These are phyloP conservation scores for Perkinsus marinus DNA, from an alignment of 169 alveolate genomes.

Conservation along the genomic window DNA sequence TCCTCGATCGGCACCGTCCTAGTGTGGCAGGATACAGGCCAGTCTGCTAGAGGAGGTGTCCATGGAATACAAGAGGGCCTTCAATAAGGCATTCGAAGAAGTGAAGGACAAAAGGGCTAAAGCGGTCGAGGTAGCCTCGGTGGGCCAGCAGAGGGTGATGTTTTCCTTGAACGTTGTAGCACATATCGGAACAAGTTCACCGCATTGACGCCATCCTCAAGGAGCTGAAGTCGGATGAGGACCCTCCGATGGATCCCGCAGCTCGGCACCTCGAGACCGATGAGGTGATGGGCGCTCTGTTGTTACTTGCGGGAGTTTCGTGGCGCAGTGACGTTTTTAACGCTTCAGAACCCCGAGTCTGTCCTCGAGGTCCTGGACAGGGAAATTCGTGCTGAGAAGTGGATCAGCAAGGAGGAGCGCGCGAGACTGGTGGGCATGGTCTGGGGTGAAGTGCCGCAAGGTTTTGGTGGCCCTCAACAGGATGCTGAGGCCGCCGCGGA, in stretches of 20 bases:
- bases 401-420: not conserved
- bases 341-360: not conserved
- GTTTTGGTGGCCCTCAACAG: not conserved
- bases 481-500: not conserved
- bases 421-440: not conserved
- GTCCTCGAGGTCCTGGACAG: not conserved
- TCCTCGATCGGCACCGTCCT: too few relatives aligned
- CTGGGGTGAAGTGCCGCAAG: not conserved
- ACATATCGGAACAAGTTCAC: not conserved
- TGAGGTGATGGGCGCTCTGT: not conserved
- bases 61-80: not conserved
- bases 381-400: not conserved
- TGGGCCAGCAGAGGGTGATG: not conserved
- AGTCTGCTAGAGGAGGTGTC: not conserved
- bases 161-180: not conserved
- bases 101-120: not conserved
- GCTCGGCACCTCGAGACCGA: not conserved
- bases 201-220: not conserved
- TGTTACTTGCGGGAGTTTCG: too few relatives aligned
- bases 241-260: not conserved
- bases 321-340: not conserved
- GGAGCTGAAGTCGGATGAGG: not conserved
- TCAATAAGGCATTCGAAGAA: not conserved
- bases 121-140: not conserved
- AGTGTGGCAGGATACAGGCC: not conserved